Evolutionary conservation across 805 yeast species (phyloP), one percentile per base, ranked within the genome.

Genomic region (Hanseniaspora jakobsenii): DNA sequence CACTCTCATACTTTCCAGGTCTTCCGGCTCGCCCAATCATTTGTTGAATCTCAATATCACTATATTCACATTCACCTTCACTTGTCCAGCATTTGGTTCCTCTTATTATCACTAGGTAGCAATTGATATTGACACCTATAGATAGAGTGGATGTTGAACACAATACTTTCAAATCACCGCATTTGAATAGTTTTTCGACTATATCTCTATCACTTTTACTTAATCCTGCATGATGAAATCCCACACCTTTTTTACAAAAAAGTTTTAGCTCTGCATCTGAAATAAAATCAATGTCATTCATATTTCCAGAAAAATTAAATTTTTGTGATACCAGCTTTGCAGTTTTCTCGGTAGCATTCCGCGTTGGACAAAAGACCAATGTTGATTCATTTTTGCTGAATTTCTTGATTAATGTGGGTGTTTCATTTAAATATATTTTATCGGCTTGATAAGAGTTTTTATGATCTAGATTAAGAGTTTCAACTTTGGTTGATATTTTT

Each of bases 1-100:
- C 72, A 28, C 66, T 66, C 3, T 62, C 64, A 51, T 74, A 78
- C 53, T 65, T 73, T 26, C 71, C 75, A 0, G 79, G 78, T 38
- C 80, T 64, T 3, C 81, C 81, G 3, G 81, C 80, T 51, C 81
- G 63, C 3, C 80, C 81, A 55, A 76, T 67, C 81, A 76, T 77
- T 50, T 77, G 81, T 32, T 72, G 55, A 24, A 75, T 58, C 47
- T 75, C 80, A 19, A 73, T 57, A 36, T 71, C 73, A 2, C 75
- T 65, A 53, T 75, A 75, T 47, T 76, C 81, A 28, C 59, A 60
- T 48, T 69, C 64, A 44, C 64, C 69, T 18, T 70, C 69, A 17
- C 67, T 69, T 16, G 56, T 59, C 72, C 79, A 81, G 41, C 72
- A 67, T 52, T 71, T 75, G 0, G 81, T 76, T 0, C 81, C 80